Evolutionary conservation across 306 rosid genomes (phyloP), one percentile per base, ranked within the genome.

Genomic region (Luffa acutangula): DNA sequence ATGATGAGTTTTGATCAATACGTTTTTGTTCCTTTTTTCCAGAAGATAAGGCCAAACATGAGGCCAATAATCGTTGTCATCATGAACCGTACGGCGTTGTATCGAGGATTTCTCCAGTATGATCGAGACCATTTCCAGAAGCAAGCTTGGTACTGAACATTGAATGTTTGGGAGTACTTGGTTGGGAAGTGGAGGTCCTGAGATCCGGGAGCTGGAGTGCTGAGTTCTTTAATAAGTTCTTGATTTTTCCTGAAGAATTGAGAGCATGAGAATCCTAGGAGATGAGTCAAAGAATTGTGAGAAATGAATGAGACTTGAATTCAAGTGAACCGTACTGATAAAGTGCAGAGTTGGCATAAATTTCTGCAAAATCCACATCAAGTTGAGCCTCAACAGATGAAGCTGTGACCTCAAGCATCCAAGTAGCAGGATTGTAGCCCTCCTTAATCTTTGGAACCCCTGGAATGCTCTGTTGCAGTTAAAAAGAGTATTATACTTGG

Each of bases 361-460:
- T 69, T 53, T 80, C 81, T 6, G 87, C 84, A 60, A 87, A 87
- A 31, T 87, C 83, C 12, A 84, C 81, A 42, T 53, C 54, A 62
- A 84, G 84, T 84, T 84, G 89, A 80, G 70, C 25, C 81, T 84
- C 87, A 77, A 87, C 59, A 7, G 76, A 33, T 69, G 84, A 79
- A 67, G 89, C 64, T 64, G 87, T 84, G 77, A 87, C 84, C 13
- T 84, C 90, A 69, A 87, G 83, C 90, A 87, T 87, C 90, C 90
- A 84, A 52, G 90, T 84, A 20, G 90, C 90, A 58, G 90, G 90
- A 84, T 87, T 87, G 67, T 49, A 83, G 12, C 90, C 90, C 14
- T 87, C 90, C 72, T 43, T 84, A n/a, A 87, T 84, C 83, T 84
- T 87, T n/a, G 87, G 49, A 45, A 87, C 87, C 17, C 86, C 84